phyloP scores from a whole-genome alignment of 2,329 filamentous ascomycete genomes.

The Beauveria varroae region DNA sequence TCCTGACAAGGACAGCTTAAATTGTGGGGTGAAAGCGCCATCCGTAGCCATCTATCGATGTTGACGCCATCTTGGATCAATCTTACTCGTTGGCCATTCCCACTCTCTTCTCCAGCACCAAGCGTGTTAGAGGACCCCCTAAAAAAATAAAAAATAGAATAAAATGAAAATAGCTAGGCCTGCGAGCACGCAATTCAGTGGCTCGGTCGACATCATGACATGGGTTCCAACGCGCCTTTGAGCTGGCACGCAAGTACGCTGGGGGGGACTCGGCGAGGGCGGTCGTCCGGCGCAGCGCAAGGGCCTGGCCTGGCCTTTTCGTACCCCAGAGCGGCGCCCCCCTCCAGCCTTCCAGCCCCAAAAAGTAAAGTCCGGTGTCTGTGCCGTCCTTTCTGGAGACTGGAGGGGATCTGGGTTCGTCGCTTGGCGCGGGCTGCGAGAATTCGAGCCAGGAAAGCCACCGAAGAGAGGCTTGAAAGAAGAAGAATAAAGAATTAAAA shows the following conservation, averaged over 20 bases:
- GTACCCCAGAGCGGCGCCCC: not conserved
- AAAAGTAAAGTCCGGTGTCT: not conserved
- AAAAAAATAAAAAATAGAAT: not conserved
- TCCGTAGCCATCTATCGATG: conserved; percentile 6
- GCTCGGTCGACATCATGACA: conserved; percentile 11
- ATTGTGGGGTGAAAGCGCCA: not conserved
- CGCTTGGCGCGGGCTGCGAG: conserved; percentile 2
- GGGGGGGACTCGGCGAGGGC: not conserved
- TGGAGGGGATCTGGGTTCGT: conserved; percentile 6
- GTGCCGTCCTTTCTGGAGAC: not conserved
- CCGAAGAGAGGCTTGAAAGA: not conserved
- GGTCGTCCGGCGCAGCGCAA: too few species aligned
- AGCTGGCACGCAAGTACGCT: not conserved
- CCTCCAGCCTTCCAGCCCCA: not conserved
- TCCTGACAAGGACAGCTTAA: conserved; percentile 1
- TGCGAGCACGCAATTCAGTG: conserved; percentile 13
- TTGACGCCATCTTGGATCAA: conserved; percentile 13
- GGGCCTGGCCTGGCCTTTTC: too few species aligned
- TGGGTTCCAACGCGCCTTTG: not conserved
- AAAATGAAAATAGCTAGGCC: not conserved
- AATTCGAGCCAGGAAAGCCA: not conserved
- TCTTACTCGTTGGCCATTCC: conserved; percentile 11
- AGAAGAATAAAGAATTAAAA: not conserved
- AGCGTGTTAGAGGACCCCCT: not conserved
- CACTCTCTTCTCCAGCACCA: not conserved